These are phyloP conservation scores for Penicillium janthinellum DNA, from an alignment of 2,329 filamentous ascomycete genomes.

Conservation along the genomic window DNA sequence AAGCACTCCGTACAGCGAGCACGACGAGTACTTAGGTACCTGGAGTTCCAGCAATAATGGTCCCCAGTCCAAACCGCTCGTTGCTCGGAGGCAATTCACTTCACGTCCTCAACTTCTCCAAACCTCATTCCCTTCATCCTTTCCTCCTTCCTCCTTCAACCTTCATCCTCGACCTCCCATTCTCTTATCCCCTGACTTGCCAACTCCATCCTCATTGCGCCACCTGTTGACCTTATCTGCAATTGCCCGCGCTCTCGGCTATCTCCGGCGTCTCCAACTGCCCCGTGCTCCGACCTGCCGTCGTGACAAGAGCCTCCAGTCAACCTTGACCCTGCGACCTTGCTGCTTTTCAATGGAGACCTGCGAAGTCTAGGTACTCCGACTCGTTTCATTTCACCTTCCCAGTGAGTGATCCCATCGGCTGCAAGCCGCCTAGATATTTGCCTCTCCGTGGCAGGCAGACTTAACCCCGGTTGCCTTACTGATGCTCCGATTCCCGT, in stretches of 20 bases:
- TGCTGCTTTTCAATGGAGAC: conserved; percentile 18
- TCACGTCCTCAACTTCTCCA: conserved; percentile 14
- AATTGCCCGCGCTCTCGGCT: conserved; percentile 33
- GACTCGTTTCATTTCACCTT: background rate
- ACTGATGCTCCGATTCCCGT: conserved; percentile 12
- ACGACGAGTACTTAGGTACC: conserved; percentile 20
- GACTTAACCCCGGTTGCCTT: conserved; percentile 15
- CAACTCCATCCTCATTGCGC: conserved; percentile 6
- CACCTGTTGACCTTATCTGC: conserved; percentile 23
- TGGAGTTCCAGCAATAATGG: conserved; percentile 5
- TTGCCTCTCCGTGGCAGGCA: background rate
- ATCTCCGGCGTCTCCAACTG: conserved; percentile 33
- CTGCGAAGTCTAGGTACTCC: conserved; percentile 9
- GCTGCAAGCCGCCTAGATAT: background rate
- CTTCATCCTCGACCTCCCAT: conserved; percentile 5
- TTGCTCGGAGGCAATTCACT: conserved; percentile 24
- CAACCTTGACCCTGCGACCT: conserved; percentile 1
- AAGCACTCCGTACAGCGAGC: conserved; percentile 7
- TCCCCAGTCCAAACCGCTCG: conserved; percentile 6
- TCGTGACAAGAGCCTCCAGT: conserved; percentile 2
- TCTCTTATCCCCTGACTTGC: conserved; percentile 3
- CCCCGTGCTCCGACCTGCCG: conserved; percentile 15
- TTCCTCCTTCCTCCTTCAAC: conserved; percentile 3
- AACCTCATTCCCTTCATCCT: conserved; percentile 1
- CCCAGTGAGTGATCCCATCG: background rate